Evolutionary conservation across 345 rosid genomes (phyloP), one percentile per base, ranked within the genome.

Genomic region (Fremontodendron californicum): DNA sequence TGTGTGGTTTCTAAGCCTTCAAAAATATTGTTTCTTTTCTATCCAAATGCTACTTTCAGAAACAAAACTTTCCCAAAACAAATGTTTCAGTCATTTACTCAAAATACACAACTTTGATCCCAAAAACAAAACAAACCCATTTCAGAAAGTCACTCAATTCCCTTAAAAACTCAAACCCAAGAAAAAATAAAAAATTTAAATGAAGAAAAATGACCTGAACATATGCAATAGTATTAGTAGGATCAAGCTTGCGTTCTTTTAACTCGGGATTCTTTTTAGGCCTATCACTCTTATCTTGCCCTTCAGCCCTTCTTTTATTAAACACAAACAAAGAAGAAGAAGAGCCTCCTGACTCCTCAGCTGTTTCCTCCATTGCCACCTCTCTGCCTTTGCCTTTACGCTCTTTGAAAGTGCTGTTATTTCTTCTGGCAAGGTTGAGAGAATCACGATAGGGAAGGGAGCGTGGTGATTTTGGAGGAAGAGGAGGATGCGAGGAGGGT

Each of bases 251-350:
- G 8, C 98, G 87, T 74, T 80, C 78, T 79, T 92, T 93, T 74
- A 94, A 70, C 85, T 91, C 91, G 5, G 88, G 90, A 82, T 85
- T 89, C 89, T 87, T 92, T 85, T 80, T 96, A 58, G 90, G 85
- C 68, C 75, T 85, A 80, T 88, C 88, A 45, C 75, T 71, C 76
- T 85, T 81, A 77, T 93, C 96, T 43, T 46, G 83, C 21, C 98
- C 99, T 62, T 91, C 90, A 27, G 97, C 98, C 80, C 97, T 86
- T 79, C 90, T 91, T 82, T 88, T 90, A 77, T 93, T 96, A 81
- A 92, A 93, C 85, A 91, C 93, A 61, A 82, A 86, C 35, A 85
- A 75, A 61, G 77, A 69, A 51, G 82, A 52, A 75, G 80, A 68
- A 75, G 75, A 51, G 70, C 60, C 61, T 9, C 35, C 27, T 19